phyloP scores from a whole-genome alignment of 768 basidiomycete species.

The Termitomyces titanicus region DNA sequence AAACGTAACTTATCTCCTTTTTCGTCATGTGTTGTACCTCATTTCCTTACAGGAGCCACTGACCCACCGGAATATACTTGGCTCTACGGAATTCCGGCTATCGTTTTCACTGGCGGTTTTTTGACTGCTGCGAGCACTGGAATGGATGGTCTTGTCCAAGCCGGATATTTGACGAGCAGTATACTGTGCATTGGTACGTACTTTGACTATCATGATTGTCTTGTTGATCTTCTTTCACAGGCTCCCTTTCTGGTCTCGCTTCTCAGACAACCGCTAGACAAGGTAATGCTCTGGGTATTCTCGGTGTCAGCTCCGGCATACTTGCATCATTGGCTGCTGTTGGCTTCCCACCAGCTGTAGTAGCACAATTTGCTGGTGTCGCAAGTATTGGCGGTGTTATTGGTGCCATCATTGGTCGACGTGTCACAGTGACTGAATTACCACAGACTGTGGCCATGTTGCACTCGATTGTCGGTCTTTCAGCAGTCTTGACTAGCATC shows the following conservation, averaged over 20 bases:
- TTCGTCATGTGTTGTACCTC: neutral
- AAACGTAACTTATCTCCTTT: slow-evolving; percentile 49
- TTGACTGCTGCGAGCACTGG: slow-evolving; percentile 80
- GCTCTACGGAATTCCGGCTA: slow-evolving; percentile 76
- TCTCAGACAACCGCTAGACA: slow-evolving; percentile 82
- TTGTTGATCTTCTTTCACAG: slow-evolving; percentile 29
- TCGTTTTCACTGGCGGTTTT: slow-evolving; percentile 81
- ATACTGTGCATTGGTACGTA: slow-evolving; percentile 75
- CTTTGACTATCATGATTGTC: neutral
- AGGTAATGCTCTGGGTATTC: slow-evolving; percentile 85
- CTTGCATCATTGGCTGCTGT: slow-evolving; percentile 79
- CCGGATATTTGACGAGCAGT: slow-evolving; percentile 82
- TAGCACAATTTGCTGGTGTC: slow-evolving; percentile 76
- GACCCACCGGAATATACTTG: slow-evolving; percentile 89
- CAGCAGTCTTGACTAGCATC: slow-evolving; percentile 84
- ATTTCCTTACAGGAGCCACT: slow-evolving; percentile 51
- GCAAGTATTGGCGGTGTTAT: slow-evolving; percentile 69
- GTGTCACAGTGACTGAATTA: slow-evolving; percentile 84
- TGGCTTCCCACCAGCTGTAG: slow-evolving; percentile 71
- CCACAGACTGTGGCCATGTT: slow-evolving; percentile 78
- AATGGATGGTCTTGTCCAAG: slow-evolving; percentile 82
- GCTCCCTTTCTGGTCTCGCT: slow-evolving; percentile 73
- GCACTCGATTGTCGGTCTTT: slow-evolving; percentile 87
- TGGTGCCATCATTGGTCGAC: slow-evolving; percentile 72
- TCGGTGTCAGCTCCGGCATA: slow-evolving; percentile 81